Conservation (phyloP, 805 yeast genomes). For the Wickerhamiella cacticola region DNA sequence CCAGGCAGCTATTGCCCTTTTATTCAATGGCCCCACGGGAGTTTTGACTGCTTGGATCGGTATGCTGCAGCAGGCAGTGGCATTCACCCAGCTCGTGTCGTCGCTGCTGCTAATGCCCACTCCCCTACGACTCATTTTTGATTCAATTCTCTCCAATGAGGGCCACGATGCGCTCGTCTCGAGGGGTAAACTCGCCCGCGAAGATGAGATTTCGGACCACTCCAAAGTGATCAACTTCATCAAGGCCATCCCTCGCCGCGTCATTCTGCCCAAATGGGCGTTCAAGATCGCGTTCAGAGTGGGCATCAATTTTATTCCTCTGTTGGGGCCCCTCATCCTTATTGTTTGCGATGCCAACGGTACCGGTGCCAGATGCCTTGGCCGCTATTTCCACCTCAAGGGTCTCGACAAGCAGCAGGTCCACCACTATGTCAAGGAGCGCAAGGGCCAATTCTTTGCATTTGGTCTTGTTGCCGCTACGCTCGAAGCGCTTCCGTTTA, state of each 20-base stretch:
- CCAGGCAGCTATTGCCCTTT: conserved; percentile 33
- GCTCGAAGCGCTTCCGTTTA: conserved; percentile 28
- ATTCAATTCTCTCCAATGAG: conserved; percentile 36
- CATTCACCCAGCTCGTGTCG: conserved; percentile 35
- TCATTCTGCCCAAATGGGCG: conserved; percentile 35
- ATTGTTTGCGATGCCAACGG: conserved; percentile 42
- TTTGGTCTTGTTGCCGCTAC: conserved; percentile 30
- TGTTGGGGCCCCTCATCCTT: conserved; percentile 46
- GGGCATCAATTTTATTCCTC: conserved; percentile 39
- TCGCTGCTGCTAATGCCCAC: conserved; percentile 37
- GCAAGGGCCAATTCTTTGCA: conserved; percentile 27
- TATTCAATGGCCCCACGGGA: conserved; percentile 43
- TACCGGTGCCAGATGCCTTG: conserved; percentile 41
- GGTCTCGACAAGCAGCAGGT: conserved; percentile 37
- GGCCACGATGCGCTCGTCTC: conserved; percentile 37
- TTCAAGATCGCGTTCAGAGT: conserved; percentile 30
- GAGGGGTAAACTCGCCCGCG: conserved; percentile 28
- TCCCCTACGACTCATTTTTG: conserved; percentile 38
- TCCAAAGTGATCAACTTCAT: conserved; percentile 29
- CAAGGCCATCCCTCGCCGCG: conserved; percentile 30
- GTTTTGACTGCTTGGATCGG: conserved; percentile 36
- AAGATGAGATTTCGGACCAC: conserved; percentile 27
- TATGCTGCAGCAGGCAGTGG: conserved; percentile 35
- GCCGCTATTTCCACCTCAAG: conserved; percentile 46
- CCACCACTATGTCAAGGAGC: conserved; percentile 23